Base-by-base conservation (phyloP, 2,329 filamentous ascomycete species). In the Penicillium decumbens region DNA sequence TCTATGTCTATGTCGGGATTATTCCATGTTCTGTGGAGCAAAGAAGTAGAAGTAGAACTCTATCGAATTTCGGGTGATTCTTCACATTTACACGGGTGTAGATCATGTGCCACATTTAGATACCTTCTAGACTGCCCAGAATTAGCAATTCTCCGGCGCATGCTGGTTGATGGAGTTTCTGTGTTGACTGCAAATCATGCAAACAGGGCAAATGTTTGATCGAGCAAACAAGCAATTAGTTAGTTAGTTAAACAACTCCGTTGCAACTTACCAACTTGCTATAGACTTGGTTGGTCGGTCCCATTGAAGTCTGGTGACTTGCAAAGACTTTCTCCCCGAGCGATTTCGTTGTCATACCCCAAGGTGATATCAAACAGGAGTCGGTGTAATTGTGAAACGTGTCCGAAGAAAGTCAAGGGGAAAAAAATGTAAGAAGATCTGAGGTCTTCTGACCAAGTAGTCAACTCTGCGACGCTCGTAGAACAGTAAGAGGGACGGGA, bases 131-230 rank as follows among this genome's bases (percentile, higher is more conserved):
- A 18, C 41, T 46, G 20, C 37, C 30, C 41, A 25, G 8, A 51
- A 59, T 45, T 39, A 59, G 60, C 41, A 64, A 64, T 60, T 64
- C 47, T 62, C 60, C 60, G 60, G 61, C 51, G 58, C 40, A 25
- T 39, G 33, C 45, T 56, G 53, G 51, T 59, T 58, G 56, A 57
- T 61, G 60, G 57, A 61, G 13, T 45, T 38, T 52, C 12, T 20
- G 15, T 40, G 23, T 12, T 12, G 37, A 30, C 13, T 15, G 24
- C 28, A 52, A 49, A 52, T 39, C 35, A 33, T 42, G 28, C 50
- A 52, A 52, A 46, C 29, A 23, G 13, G 8, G 2, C 10, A 13
- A 46, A 12, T 15, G 20, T 23, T 18, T 23, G 10, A 8, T 37
- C 18, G 9, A 35, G 15, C 7, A 8, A 15, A 7, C 32, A 8